Base-by-base conservation (phyloP, 257 asterid species). In the Parsonsia alboflavescens region DNA sequence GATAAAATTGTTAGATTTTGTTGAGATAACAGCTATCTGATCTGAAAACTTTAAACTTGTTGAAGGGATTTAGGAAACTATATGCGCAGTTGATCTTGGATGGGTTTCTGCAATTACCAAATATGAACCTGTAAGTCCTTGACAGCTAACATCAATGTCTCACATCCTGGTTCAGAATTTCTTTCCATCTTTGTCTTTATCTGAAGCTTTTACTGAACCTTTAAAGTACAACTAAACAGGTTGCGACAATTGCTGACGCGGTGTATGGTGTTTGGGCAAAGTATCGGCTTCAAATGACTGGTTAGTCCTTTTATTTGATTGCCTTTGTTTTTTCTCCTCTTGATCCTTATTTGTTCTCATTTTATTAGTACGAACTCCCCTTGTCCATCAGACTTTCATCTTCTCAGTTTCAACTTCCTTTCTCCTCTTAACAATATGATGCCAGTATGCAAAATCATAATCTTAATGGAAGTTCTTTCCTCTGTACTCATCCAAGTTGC, bases 81-180 rank as follows among this genome's bases (percentile, higher is more conserved):
- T 91, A 93, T 70, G 98, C 80, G 95, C 84, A 44, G 97, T 91
- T 69, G 97, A 85, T 50, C 81, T 93, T 77, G 98, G 98, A 77
- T 93, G 98, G 97, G 91, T 93, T 21, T 93, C 90, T 24, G 97
- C 97, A 53, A 77, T 93, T 58, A 89, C 98, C 62, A 93, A 91
- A 89, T 93, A 89, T 57, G 93, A 91, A 82, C 95, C 97, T 36
- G 98, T 91, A 84, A 87, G 96, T 80, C 54, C 57, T 44, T 68
- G 12, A 45, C 12, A 49, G n/a, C 26, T 64, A n/a, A 12, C 39
- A 6, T 56, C 26, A 49, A 62, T 26, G n/a, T 58, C 22, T 56
- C 41, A 41, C 10, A 21, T 59, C 17, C 52, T 41, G 26, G 0
- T 21, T 36, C 13, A 17, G 9, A 24, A 36, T 28, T 70, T 45